These are phyloP conservation scores for Colletotrichum salicis DNA, from an alignment of 2,329 filamentous ascomycete genomes.

Conservation along the genomic window DNA sequence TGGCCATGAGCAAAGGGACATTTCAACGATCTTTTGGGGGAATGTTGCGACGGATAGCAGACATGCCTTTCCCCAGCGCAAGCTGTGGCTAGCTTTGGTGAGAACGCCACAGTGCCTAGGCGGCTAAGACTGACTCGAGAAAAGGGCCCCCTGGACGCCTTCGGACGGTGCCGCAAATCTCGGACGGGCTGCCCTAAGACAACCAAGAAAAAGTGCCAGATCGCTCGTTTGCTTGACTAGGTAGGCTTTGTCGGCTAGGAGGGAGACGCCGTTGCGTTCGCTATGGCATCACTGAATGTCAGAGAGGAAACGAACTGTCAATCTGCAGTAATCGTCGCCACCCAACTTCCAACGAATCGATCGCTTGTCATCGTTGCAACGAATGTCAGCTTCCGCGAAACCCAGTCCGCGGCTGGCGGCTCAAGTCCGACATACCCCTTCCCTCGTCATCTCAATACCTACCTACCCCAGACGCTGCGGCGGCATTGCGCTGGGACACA, in stretches of 20 bases:
- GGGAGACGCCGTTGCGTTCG: constrained; percentile 24
- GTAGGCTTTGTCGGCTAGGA: constrained; percentile 10
- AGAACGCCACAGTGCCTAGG: not conserved
- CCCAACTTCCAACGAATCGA: not conserved
- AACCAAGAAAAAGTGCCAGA: constrained; percentile 21
- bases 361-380: constrained; percentile 12
- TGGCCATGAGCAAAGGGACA: not conserved
- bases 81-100: not conserved
- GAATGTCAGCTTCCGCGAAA: constrained; percentile 12
- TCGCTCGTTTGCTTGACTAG: constrained; percentile 23
- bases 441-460: constrained; percentile 21
- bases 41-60: constrained; percentile 11
- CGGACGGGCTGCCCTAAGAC: constrained; percentile 31
- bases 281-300: constrained; percentile 10
- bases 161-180: constrained; percentile 35
- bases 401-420: constrained; percentile 7
- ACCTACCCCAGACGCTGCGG: constrained; percentile 31
- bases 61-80: not conserved
- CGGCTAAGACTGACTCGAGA: constrained; percentile 31
- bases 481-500: constrained; percentile 28
- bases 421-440: constrained; percentile 23
- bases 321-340: constrained; percentile 12
- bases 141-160: constrained; percentile 28
- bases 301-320: constrained; percentile 1
- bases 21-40: not conserved